Evolutionary conservation across 139 green algal species (phyloP).

Genomic region (Chlorella sp.): DNA sequence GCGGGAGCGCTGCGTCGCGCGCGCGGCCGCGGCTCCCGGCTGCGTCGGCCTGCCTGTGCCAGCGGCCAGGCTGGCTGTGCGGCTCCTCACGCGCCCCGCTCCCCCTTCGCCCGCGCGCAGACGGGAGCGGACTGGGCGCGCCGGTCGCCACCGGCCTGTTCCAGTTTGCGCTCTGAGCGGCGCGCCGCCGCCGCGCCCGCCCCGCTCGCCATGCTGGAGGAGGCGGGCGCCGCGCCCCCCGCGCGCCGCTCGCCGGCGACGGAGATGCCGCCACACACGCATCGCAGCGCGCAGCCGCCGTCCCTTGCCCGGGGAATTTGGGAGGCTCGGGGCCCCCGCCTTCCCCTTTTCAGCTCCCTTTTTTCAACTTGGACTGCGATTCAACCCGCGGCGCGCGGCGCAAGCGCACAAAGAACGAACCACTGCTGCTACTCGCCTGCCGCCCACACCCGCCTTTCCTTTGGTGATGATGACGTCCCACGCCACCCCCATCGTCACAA

Average conservation of each 20-base stretch:
- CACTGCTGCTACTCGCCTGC: not conserved
- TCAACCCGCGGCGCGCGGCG: not conserved
- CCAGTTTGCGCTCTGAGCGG: conserved; percentile 16
- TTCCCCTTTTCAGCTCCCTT: not conserved
- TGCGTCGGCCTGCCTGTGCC: not conserved
- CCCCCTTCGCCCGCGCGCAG: not conserved
- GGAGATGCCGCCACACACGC: not conserved
- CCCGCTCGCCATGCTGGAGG: not conserved
- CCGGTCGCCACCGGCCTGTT: conserved; percentile 6
- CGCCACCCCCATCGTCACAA: not conserved
- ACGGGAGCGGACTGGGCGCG: too few relatives aligned
- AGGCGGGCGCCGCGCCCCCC: not conserved
- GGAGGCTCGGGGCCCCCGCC: too few relatives aligned
- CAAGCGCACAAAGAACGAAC: not conserved
- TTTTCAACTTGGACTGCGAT: not conserved
- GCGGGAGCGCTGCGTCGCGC: too few relatives aligned
- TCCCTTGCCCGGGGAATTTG: too few relatives aligned
- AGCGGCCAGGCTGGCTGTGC: not conserved
- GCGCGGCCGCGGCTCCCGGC: too few relatives aligned
- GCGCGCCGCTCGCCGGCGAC: not conserved
- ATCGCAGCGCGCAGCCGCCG: not conserved
- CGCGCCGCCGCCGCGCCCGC: not conserved
- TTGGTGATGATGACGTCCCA: too few relatives aligned
- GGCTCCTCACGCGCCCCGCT: not conserved
- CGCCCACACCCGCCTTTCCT: not conserved